Evolutionary conservation across 805 yeast species (phyloP).

Genomic region (Cyberlindnera misumaiensis): DNA sequence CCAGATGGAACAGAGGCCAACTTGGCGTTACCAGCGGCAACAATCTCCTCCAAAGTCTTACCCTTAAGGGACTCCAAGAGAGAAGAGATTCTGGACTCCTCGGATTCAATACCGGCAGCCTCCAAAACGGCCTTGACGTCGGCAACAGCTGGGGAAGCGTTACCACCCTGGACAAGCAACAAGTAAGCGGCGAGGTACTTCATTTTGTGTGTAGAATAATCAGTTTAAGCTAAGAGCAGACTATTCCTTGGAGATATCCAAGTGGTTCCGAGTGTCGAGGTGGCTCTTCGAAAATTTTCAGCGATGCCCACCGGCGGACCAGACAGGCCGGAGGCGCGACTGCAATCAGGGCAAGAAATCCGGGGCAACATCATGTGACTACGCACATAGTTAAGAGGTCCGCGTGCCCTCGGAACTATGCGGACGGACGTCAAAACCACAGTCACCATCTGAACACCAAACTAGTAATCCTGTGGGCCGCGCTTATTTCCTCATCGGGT

Average conservation of each 20-base stretch:
- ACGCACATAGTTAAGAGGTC: background rate
- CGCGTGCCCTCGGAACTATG: constrained; percentile 1
- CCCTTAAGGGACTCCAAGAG: constrained; percentile 74
- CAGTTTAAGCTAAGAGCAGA: constrained; percentile 76
- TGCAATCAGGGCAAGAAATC: background rate
- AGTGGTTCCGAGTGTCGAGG: background rate
- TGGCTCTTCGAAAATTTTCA: constrained; percentile 15
- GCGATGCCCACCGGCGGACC: constrained; percentile 1
- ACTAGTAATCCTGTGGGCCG: background rate
- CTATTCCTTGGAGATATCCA: constrained; percentile 53
- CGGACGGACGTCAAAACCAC: background rate
- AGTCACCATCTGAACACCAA: constrained; percentile 11
- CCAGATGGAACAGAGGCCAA: constrained; percentile 78
- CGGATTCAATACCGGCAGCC: constrained; percentile 77
- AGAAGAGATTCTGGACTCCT: constrained; percentile 64
- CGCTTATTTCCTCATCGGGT: constrained; percentile 1
- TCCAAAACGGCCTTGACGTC: constrained; percentile 67
- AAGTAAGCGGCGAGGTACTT: constrained; percentile 92
- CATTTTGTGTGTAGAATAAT: constrained; percentile 55
- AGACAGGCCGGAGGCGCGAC: background rate
- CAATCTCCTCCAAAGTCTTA: constrained; percentile 62
- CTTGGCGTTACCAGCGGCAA: constrained; percentile 77
- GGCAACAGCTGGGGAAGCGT: constrained; percentile 71
- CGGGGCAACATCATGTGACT: constrained; percentile 1
- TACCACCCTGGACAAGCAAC: constrained; percentile 84